phyloP scores from a whole-genome alignment of 148 eudicot species.

The Silene conica region DNA sequence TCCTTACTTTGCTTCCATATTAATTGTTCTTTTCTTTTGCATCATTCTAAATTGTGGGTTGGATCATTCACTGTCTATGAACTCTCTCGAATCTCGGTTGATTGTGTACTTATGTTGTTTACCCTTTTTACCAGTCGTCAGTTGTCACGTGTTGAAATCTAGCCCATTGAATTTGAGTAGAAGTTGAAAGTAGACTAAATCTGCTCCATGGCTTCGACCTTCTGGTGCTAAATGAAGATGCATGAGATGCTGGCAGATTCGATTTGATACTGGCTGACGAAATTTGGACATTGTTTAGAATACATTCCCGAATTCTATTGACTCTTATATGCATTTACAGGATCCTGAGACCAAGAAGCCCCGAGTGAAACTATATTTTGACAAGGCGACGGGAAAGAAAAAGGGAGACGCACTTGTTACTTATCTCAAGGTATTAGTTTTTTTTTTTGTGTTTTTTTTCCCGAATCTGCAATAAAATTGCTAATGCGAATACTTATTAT shows the following conservation, averaged over 20 bases:
- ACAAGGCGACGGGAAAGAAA: constrained; percentile 82
- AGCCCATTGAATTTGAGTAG: constrained; percentile 1
- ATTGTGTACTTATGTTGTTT: constrained; percentile 7
- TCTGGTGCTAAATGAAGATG: not conserved
- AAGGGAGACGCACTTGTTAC: constrained; percentile 98
- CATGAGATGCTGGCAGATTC: constrained; percentile 16
- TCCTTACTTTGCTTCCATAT: not conserved
- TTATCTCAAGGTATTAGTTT: constrained; percentile 67
- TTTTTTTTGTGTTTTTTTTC: constrained; percentile 10
- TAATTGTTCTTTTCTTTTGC: not conserved
- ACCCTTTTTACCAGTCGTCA: constrained; percentile 8
- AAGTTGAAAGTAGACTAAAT: constrained; percentile 9
- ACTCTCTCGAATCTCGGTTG: constrained; percentile 1
- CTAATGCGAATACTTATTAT: not conserved
- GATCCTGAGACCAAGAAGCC: constrained; percentile 95
- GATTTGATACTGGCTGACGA: constrained; percentile 10
- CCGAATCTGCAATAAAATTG: not conserved
- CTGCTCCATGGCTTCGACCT: constrained; percentile 7
- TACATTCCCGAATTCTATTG: not conserved
- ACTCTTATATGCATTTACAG: constrained; percentile 30
- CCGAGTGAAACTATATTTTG: constrained; percentile 87
- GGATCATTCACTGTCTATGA: not conserved
- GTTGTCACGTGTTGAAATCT: constrained; percentile 11
- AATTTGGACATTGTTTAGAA: not conserved
- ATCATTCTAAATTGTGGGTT: not conserved